Conservation (phyloP, 192 early-diverging fungal genomes). For the Funneliformis mosseae region DNA sequence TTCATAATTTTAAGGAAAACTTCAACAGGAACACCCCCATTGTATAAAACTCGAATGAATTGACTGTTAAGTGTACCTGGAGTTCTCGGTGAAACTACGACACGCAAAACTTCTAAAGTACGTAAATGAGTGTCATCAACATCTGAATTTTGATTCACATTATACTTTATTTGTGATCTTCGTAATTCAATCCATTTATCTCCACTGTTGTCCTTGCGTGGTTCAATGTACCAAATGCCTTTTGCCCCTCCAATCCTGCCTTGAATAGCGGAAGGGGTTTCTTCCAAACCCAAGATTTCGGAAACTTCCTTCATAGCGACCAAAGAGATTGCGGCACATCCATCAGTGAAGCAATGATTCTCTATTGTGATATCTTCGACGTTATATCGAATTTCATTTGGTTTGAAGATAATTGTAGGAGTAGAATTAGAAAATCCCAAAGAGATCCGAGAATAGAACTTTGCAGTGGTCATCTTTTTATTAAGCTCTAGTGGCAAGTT, state of each 20-base stretch:
- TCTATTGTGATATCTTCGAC: slow-evolving; percentile 5
- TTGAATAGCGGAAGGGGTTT: slow-evolving; percentile 41
- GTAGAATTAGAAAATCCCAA: slow-evolving; percentile 42
- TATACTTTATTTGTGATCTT: slow-evolving; percentile 39
- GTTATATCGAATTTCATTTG: slow-evolving; percentile 30
- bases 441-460: slow-evolving; percentile 39
- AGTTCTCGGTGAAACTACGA: slow-evolving; percentile 18
- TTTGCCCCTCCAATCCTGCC: slow-evolving; percentile 45
- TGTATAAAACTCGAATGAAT: slow-evolving; percentile 36
- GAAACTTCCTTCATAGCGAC: slow-evolving; percentile 39
- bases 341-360: slow-evolving; percentile 43
- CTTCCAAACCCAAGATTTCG: slow-evolving; percentile 13
- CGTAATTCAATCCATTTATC: slow-evolving; percentile 38
- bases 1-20: slow-evolving; percentile 39
- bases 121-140: slow-evolving; percentile 33
- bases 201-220: slow-evolving; percentile 15
- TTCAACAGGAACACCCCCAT: slow-evolving; percentile 30
- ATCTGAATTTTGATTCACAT: slow-evolving; percentile 16
- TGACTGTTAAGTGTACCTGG: slow-evolving; percentile 39
- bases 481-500: slow-evolving; percentile 39
- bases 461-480: slow-evolving; percentile 31
- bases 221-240: slow-evolving; percentile 40
- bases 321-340: slow-evolving; percentile 40
- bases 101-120: slow-evolving; percentile 40
- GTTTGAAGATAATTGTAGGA: slow-evolving; percentile 34